Base-by-base conservation (phyloP, 2,329 filamentous ascomycete genomes). In the Elsinoe necatrix region DNA sequence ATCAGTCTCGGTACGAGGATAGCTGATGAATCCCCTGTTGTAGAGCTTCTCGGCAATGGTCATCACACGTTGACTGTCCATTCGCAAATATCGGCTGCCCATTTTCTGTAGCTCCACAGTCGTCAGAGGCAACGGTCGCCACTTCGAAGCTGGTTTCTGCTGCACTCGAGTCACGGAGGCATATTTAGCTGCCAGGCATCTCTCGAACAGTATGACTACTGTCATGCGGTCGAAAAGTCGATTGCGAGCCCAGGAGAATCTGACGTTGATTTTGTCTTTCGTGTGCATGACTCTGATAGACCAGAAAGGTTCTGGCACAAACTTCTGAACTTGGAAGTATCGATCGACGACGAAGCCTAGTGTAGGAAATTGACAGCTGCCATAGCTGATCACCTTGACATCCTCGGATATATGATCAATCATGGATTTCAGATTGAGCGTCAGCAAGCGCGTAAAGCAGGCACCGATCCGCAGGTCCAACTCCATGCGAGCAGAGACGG, bases 101-200 rank as follows among this genome's bases (percentile, higher is more conserved):
- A 91, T 92, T 72, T 97, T 98, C 68, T 98, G 93, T 18, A 98
- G 76, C 69, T 97, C 93, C 18, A 98, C 91, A 0, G 93, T 98
- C 0, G 93, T 98, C 62, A 98, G 75, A 3, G 93, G 93, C 11
- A 98, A 72, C 0, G 93, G 93, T 65, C 92, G 92, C 85, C 87
- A 96, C 72, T 95, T 96, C 66, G 85, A 90, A 0, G 91, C 95
- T 1, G 90, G 89, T 67, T 95, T 96, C 67, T 91, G 89, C 62
- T 89, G 83, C 56, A 96, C 88, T 64, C 89, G 95, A 31, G 78
- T 86, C 16, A 98, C 87, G 63, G 83, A 86, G 18, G 90, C 92
- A 12, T 74, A 81, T 64, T 86, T 89, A 11, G 89, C 86, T 6
- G 76, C 69, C 9, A 98, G 77, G 63, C 91, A 97, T 63, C 85